A percentile compares a stretch with the other conserved stretches of the same genome.
Evolutionary conservation across 768 basidiomycete genomes (phyloP).

Genomic region (Pisolithus orientalis): DNA sequence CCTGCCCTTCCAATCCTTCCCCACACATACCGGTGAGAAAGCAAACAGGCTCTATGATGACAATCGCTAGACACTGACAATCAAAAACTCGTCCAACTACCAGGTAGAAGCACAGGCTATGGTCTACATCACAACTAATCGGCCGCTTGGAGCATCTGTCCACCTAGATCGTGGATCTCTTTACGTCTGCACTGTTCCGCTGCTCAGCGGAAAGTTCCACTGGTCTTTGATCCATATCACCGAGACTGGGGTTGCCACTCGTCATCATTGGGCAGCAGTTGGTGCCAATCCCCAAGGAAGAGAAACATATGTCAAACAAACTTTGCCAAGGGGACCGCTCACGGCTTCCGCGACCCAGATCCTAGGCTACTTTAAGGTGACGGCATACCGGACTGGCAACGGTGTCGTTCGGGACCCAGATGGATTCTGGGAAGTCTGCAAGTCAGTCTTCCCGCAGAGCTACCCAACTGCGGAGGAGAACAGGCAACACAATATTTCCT

Average conservation of each 20-base stretch:
- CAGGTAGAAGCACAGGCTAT: neutral
- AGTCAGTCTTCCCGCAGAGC: slow-evolving; percentile 9
- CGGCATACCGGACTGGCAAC: slow-evolving; percentile 1
- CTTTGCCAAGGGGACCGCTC: slow-evolving; percentile 9
- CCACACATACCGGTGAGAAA: too few species aligned
- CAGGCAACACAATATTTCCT: slow-evolving; percentile 13
- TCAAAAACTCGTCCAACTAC: neutral
- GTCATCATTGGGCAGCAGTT: slow-evolving; percentile 19
- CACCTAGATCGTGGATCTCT: slow-evolving; percentile 11
- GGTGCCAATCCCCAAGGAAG: slow-evolving; percentile 2
- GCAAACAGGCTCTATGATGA: too few species aligned
- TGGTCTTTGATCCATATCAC: slow-evolving; percentile 16
- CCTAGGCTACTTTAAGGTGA: slow-evolving; percentile 18
- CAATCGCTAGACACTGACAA: too few species aligned
- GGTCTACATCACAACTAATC: neutral
- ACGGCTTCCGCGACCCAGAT: slow-evolving; percentile 14
- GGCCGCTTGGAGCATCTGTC: neutral
- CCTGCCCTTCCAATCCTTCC: too few species aligned
- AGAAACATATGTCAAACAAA: slow-evolving; percentile 14
- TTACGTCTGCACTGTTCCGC: slow-evolving; percentile 16
- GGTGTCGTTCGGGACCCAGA: neutral
- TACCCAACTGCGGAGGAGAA: slow-evolving; percentile 15
- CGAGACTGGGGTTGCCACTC: slow-evolving; percentile 7
- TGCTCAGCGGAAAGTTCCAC: slow-evolving; percentile 15
- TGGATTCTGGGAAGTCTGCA: slow-evolving; percentile 8